A percentile compares a stretch with the other conserved stretches of the same genome.
These are phyloP conservation scores for Hylodesmum podocarpum DNA, from an alignment of 306 rosid species.

Conservation along the genomic window DNA sequence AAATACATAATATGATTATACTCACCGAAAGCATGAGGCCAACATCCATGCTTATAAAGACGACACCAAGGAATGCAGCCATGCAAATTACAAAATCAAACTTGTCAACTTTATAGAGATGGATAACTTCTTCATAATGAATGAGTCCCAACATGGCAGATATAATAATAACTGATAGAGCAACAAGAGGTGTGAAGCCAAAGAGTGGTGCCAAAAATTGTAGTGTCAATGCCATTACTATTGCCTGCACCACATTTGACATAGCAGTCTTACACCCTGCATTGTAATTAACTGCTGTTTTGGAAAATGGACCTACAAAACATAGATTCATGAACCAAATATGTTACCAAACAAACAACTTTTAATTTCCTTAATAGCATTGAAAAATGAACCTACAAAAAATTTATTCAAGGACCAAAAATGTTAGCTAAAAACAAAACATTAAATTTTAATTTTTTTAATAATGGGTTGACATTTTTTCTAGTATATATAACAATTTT, in stretches of 20 bases:
- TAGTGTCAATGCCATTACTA: conserved; percentile 56
- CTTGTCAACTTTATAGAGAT: conserved; percentile 79
- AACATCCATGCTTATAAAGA: conserved; percentile 57
- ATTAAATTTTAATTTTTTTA: background rate
- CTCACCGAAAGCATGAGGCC: conserved; percentile 80
- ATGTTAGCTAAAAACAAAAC: background rate
- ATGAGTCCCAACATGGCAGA: conserved; percentile 87
- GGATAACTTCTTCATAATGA: conserved; percentile 40
- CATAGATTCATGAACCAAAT: background rate
- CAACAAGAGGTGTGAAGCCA: conserved; percentile 78
- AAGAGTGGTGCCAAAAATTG: conserved; percentile 77
- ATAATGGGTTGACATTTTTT: background rate
- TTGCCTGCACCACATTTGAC: conserved; percentile 64
- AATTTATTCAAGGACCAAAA: background rate
- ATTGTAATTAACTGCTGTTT: conserved; percentile 84
- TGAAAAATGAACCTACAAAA: conserved; percentile 58
- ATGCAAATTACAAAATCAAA: conserved; percentile 74
- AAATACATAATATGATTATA: no score
- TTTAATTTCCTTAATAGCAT: background rate
- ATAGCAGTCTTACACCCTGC: conserved; percentile 74
- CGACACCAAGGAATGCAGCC: conserved; percentile 67
- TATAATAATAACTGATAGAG: conserved; percentile 72
- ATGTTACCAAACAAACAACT: background rate
- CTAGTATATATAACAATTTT: no score
- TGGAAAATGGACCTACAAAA: conserved; percentile 86